phyloP scores from a whole-genome alignment of 306 rosid genomes.

The Dalbergia cochinchinensis region DNA sequence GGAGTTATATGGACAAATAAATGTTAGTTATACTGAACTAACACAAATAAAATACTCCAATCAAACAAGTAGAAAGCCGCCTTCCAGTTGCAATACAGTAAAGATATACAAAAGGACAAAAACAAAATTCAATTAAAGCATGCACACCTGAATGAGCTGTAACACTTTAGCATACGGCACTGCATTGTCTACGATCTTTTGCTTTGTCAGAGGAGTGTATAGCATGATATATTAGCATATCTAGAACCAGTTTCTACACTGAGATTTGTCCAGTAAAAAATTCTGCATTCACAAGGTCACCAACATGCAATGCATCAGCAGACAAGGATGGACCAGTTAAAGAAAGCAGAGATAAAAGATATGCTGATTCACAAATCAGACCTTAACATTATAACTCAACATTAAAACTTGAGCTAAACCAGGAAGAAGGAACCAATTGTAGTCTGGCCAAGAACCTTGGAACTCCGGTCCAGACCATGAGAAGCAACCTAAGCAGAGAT shows the following conservation, averaged over 20 bases:
- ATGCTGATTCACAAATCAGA: constrained; percentile 36
- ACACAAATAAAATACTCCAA: not conserved
- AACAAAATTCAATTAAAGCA: constrained; percentile 39
- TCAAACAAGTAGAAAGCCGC: constrained; percentile 34
- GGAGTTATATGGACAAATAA: not conserved
- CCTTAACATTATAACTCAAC: constrained; percentile 44
- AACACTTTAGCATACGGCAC: constrained; percentile 40
- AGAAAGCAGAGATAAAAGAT: not conserved
- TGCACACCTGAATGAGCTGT: constrained; percentile 61
- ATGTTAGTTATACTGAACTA: not conserved
- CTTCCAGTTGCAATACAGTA: not conserved
- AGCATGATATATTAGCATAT: constrained; percentile 36
- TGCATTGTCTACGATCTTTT: constrained; percentile 45
- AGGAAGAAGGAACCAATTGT: constrained; percentile 86
- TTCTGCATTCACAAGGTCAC: constrained; percentile 46
- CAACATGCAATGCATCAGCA: constrained; percentile 37
- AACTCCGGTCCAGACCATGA: constrained; percentile 95
- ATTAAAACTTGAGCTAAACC: constrained; percentile 61
- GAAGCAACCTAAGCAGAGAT: constrained; percentile 81
- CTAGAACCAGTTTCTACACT: constrained; percentile 38
- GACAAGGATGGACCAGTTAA: constrained; percentile 26
- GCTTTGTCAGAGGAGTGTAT: constrained; percentile 38
- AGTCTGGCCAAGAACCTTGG: constrained; percentile 96
- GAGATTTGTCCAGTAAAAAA: constrained; percentile 34
- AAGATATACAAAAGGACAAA: constrained; percentile 21